Evolutionary conservation across 345 rosid species (phyloP).

Genomic region (Eucalyptus albens): DNA sequence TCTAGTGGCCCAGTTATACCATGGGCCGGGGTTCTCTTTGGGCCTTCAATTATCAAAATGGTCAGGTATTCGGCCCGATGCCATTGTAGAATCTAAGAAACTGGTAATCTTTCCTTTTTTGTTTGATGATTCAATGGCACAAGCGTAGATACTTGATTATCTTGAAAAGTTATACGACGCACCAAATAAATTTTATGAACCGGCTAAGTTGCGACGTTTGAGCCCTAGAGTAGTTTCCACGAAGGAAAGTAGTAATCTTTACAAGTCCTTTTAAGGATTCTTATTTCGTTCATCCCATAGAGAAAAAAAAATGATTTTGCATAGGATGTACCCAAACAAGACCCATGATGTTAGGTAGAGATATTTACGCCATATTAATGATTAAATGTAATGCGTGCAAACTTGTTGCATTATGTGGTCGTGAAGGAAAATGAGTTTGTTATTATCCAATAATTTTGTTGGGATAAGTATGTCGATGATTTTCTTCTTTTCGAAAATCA

Average conservation of each 20-base stretch:
- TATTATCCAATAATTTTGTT: accelerated
- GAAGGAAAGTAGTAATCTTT: background rate
- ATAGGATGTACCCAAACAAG: background rate
- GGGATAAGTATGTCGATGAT: background rate
- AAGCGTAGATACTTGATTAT: background rate
- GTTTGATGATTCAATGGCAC: background rate
- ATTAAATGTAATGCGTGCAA: accelerated
- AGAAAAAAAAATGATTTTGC: background rate
- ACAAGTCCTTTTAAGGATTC: accelerated
- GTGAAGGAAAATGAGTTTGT: background rate
- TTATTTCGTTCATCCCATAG: background rate
- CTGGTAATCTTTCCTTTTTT: background rate
- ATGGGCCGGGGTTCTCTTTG: background rate
- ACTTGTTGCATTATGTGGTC: background rate
- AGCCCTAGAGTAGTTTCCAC: background rate
- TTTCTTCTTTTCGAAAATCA: accelerated
- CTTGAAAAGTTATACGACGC: background rate
- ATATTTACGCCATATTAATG: background rate
- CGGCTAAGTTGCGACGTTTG: background rate
- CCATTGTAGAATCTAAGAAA: background rate
- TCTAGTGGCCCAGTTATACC: accelerated
- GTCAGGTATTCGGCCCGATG: background rate
- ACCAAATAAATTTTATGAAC: background rate
- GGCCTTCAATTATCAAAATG: background rate
- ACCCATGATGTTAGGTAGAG: background rate